phyloP scores from a whole-genome alignment of 2,329 filamentous ascomycete species.

The Cadophora luteo-olivacea region DNA sequence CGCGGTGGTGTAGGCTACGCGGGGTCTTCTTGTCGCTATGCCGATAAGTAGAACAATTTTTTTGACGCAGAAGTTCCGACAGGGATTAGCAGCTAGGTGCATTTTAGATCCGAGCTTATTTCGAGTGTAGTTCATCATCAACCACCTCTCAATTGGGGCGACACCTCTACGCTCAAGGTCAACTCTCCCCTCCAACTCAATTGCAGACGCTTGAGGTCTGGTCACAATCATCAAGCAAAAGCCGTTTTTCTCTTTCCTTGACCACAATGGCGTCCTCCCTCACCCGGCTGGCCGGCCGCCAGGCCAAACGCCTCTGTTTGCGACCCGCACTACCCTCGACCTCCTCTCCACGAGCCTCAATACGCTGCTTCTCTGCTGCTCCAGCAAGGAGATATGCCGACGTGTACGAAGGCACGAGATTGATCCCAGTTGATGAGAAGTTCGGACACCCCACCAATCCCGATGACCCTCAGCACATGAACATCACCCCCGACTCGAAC shows the following conservation, averaged over 20 bases:
- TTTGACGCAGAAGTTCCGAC: constrained; percentile 3
- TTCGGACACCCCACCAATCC: constrained; percentile 61
- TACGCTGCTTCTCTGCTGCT: constrained; percentile 71
- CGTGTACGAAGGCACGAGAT: constrained; percentile 56
- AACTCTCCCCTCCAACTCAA: constrained; percentile 34
- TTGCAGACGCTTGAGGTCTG: constrained; percentile 36
- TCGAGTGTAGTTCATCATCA: constrained; percentile 38
- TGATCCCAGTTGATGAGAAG: constrained; percentile 66
- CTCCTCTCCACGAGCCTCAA: constrained; percentile 46
- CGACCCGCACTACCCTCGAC: constrained; percentile 47
- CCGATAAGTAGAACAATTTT: no score
- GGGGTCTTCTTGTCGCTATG: constrained; percentile 30
- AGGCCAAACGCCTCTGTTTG: constrained; percentile 71
- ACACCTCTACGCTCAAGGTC: constrained; percentile 20
- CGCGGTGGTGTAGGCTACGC: not conserved
- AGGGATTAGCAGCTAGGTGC: not conserved
- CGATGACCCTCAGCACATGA: constrained; percentile 50
- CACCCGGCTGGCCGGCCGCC: constrained; percentile 74
- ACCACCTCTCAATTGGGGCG: constrained; percentile 21
- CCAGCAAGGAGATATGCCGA: constrained; percentile 68
- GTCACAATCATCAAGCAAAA: constrained; percentile 32
- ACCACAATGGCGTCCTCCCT: constrained; percentile 73
- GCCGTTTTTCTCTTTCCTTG: constrained; percentile 29
- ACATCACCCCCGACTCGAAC: constrained; percentile 46
- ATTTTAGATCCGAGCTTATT: constrained; percentile 24